Conservation (phyloP, 2,329 filamentous ascomycete genomes). For the Thielaviopsis ethacetica region DNA sequence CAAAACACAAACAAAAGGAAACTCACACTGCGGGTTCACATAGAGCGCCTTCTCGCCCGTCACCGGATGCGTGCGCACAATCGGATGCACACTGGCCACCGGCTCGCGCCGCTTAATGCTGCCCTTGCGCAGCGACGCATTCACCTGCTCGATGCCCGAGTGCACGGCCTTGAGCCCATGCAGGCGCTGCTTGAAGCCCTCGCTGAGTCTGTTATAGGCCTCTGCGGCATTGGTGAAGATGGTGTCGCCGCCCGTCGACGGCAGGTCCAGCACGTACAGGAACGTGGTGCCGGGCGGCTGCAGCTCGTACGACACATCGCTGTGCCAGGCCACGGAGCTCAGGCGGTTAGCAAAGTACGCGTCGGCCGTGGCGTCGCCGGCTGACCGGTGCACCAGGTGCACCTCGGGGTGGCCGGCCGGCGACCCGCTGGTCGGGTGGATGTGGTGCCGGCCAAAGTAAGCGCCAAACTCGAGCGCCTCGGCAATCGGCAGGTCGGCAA, state of each 20-base stretch:
- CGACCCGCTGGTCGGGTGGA: slow-evolving; percentile 63
- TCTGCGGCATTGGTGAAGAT: slow-evolving; percentile 65
- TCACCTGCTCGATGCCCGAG: slow-evolving; percentile 67
- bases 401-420: slow-evolving; percentile 59
- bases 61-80: slow-evolving; percentile 65
- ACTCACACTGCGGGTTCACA: slow-evolving; percentile 67
- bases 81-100: slow-evolving; percentile 55
- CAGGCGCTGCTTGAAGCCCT: slow-evolving; percentile 60
- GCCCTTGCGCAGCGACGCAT: slow-evolving; percentile 47
- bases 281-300: slow-evolving; percentile 87
- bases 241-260: slow-evolving; percentile 67
- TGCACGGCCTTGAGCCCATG: slow-evolving; percentile 71
- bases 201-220: slow-evolving; percentile 67
- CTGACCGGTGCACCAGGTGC: slow-evolving; percentile 62
- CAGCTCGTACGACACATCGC: slow-evolving; percentile 71
- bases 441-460: slow-evolving; percentile 70
- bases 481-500: slow-evolving; percentile 51
- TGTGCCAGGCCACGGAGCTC: slow-evolving; percentile 81
- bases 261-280: slow-evolving; percentile 72
- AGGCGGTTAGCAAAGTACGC: slow-evolving; percentile 45
- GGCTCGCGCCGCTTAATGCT: slow-evolving; percentile 62
- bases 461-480: slow-evolving; percentile 52
- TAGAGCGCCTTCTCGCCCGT: slow-evolving; percentile 75
- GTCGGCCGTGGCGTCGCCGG: slow-evolving; percentile 28
- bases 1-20: too few relatives aligned